Base-by-base conservation (phyloP, 139 green algal species). In the Auxenochlorella pyrenoidosa region DNA sequence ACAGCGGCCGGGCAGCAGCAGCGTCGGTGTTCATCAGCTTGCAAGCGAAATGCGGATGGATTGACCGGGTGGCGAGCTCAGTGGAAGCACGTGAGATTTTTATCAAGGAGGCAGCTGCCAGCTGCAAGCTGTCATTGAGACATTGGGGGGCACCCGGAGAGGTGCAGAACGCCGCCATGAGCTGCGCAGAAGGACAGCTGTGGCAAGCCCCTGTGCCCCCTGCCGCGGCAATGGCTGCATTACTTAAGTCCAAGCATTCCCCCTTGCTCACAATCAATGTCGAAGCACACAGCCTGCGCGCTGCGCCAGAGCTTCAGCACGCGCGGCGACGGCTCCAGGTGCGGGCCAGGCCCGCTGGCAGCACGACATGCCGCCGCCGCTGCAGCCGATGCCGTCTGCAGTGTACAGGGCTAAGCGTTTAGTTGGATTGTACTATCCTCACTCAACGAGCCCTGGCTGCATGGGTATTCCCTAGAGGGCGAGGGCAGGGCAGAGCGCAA, bases 251-350 rank as follows among this genome's bases (percentile, higher is more conserved):
- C 19, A 40, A 60, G 28, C 8, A 16, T 32, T 0, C 24, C 32
- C 51, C 1, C 32, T 18, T 30, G 12, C 91, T 87, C 34, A 94
- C 92, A 95, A 71, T 95, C 93, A 2, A 95, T 90, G 78, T 95
- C 93, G 58, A 95, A 95, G 92, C 93, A 95, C 0, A 95, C 93
- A 13, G 91, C 88, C 15, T 89, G 58, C 2, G 90, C 90, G n/a
- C 32, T 75, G 32, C 84, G 79, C 90, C 90, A 93, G 3, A 92
- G 79, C 47, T 87, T 84, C n/a, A 94, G 72, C 36, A 93, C 90
- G 2, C 72, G 60, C 60, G 86, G 59, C 1, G 72, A 79, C 0
- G 90, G 71, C 60, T 91, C 71, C 36, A 58, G 10, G 58, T 85
- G 40, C 19, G 76, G 82, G 43, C 80, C 80, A 22, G 24, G 72